Evolutionary conservation across 2,329 filamentous ascomycete genomes (phyloP).

Genomic region (Pyrenophora graminea): DNA sequence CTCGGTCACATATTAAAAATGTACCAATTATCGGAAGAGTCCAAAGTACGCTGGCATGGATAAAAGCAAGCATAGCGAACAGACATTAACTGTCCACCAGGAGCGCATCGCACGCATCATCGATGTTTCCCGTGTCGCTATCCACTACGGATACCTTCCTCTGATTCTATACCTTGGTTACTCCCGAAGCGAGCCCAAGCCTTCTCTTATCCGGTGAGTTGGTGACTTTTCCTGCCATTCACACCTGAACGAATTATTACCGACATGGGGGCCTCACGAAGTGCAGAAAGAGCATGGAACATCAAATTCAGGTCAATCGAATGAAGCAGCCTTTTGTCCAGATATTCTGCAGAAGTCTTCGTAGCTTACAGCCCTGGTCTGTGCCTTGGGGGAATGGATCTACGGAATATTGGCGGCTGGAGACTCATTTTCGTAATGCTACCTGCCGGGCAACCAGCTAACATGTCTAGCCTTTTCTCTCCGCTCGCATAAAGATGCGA

Average conservation of each 20-base stretch:
- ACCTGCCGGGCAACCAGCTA: conserved; percentile 15
- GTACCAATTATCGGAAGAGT: conserved; percentile 84
- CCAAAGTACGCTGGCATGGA: conserved; percentile 69
- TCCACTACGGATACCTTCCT: conserved; percentile 98
- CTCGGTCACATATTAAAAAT: conserved; percentile 47
- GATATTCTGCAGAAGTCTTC: background rate
- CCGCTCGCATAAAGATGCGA: conserved; percentile 39
- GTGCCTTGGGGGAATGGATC: background rate
- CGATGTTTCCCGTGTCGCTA: conserved; percentile 87
- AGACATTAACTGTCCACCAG: conserved; percentile 54
- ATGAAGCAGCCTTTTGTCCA: background rate
- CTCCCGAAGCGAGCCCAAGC: conserved; percentile 89
- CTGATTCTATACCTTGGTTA: conserved; percentile 97
- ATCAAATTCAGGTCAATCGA: background rate
- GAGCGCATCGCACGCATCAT: conserved; percentile 98
- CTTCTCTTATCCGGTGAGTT: conserved; percentile 71
- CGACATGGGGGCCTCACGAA: no score
- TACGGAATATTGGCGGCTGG: no score
- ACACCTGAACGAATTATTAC: background rate
- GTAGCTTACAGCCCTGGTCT: background rate
- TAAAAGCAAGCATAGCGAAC: background rate
- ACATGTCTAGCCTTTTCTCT: conserved; percentile 43
- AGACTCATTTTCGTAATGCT: no score
- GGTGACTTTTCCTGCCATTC: background rate
- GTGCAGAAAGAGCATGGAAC: no score